A percentile compares a stretch with the other conserved stretches of the same genome.
Evolutionary conservation across 2,329 filamentous ascomycete genomes (phyloP).

Genomic region (Sphaceloma murrayae): DNA sequence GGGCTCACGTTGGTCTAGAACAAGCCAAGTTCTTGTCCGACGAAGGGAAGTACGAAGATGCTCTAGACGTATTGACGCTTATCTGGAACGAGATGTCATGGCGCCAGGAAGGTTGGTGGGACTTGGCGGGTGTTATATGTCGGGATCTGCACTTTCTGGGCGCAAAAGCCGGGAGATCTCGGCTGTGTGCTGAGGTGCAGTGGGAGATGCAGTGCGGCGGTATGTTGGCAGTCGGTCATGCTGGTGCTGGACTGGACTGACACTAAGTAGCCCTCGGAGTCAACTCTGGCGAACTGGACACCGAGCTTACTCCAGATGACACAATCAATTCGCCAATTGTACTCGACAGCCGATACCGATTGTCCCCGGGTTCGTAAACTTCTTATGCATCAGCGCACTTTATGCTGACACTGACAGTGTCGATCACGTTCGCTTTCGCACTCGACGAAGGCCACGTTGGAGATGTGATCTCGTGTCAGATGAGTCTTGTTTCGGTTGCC

Average conservation of each 20-base stretch:
- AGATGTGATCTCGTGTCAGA: conserved; percentile 16
- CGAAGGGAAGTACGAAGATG: conserved; percentile 42
- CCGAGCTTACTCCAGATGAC: not conserved
- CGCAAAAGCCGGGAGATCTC: not conserved
- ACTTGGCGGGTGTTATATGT: conserved; percentile 44
- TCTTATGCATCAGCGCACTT: not conserved
- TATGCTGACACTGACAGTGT: conserved; percentile 4
- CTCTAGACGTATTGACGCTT: conserved; percentile 41
- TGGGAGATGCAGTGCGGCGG: conserved; percentile 19
- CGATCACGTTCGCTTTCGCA: conserved; percentile 17
- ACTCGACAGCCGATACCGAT: conserved; percentile 15
- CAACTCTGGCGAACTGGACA: not conserved
- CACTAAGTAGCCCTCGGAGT: not conserved
- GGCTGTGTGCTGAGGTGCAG: conserved; percentile 15
- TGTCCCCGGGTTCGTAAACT: conserved; percentile 16
- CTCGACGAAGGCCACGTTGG: conserved; percentile 18
- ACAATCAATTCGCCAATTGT: conserved; percentile 10
- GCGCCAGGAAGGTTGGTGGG: conserved; percentile 52
- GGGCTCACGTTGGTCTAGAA: conserved; percentile 46
- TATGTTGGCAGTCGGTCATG: conserved; percentile 2
- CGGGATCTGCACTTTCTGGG: conserved; percentile 48
- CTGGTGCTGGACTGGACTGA: not conserved
- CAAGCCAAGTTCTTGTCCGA: conserved; percentile 46
- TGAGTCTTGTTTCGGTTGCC: not conserved
- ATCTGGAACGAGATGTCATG: conserved; percentile 50